A percentile compares a stretch with the other conserved stretches of the same genome.
Evolutionary conservation across 768 basidiomycete genomes (phyloP).

Genomic region (Suillus lakei): DNA sequence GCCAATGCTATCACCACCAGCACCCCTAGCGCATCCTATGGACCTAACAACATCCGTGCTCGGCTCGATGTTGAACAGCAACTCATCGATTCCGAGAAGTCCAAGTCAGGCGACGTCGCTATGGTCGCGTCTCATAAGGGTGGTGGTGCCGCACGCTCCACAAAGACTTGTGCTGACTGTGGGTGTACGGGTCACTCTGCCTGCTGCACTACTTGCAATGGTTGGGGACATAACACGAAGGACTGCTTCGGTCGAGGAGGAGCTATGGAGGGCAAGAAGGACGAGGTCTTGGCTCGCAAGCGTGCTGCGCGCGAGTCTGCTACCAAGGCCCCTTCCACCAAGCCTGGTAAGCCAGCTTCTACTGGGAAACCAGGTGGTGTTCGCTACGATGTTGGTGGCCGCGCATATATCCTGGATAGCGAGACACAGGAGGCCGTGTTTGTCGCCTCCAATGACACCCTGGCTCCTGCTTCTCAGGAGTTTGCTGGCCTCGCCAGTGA

Average conservation of each 20-base stretch:
- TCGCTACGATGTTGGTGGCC: not conserved
- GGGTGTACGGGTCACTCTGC: not conserved
- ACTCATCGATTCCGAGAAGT: not conserved
- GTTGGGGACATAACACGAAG: not conserved
- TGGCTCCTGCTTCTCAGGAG: not conserved
- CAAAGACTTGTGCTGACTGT: no score
- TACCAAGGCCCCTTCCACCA: not conserved
- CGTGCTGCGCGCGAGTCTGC: not conserved
- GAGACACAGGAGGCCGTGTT: not conserved
- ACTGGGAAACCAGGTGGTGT: not conserved
- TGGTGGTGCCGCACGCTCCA: no score
- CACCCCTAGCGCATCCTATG: not conserved
- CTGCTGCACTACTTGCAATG: no score
- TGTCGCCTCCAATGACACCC: not conserved
- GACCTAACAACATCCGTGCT: not conserved
- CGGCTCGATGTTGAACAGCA: slow-evolving; percentile 9
- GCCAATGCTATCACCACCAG: not conserved
- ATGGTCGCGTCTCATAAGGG: not conserved
- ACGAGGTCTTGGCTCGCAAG: not conserved
- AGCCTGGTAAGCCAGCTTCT: not conserved
- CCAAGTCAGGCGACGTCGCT: not conserved
- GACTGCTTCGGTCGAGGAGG: not conserved
- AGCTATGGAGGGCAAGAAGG: slow-evolving; percentile 1
- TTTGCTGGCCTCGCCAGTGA: slow-evolving; percentile 4
- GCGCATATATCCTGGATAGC: not conserved